phyloP scores from a whole-genome alignment of 805 yeast species.

The Candida caryicola region DNA sequence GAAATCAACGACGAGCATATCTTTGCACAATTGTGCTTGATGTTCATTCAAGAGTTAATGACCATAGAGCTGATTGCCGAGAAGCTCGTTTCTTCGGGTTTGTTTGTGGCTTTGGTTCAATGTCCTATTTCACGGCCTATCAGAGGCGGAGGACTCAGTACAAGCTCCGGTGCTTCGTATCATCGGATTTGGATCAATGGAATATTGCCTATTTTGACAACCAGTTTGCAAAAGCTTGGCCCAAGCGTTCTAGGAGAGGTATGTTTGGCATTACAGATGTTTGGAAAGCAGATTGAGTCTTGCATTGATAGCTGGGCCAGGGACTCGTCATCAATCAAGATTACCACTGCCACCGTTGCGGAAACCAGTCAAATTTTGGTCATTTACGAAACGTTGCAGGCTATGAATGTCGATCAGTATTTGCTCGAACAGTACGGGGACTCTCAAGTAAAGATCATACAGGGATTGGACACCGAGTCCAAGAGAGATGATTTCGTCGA shows the following conservation, averaged over 20 bases:
- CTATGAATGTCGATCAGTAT: constrained; percentile 52
- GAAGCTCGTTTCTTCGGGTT: constrained; percentile 58
- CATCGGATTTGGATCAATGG: constrained; percentile 89
- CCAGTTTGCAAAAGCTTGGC: constrained; percentile 62
- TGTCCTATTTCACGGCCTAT: constrained; percentile 68
- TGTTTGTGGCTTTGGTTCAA: constrained; percentile 64
- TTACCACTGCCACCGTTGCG: constrained; percentile 34
- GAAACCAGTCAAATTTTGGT: constrained; percentile 60
- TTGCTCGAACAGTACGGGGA: constrained; percentile 20
- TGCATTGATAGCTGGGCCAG: constrained; percentile 70
- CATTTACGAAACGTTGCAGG: constrained; percentile 55
- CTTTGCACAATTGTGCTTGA: constrained; percentile 68
- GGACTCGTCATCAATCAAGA: constrained; percentile 43
- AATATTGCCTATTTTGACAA: constrained; percentile 62
- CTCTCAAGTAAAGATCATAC: constrained; percentile 37
- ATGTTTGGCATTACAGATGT: constrained; percentile 58
- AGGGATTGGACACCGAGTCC: constrained; percentile 60
- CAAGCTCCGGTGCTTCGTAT: constrained; percentile 51
- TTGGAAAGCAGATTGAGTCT: constrained; percentile 60
- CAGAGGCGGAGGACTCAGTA: constrained; percentile 60
- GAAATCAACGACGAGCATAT: constrained; percentile 61
- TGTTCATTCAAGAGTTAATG: constrained; percentile 67
- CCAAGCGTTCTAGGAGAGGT: constrained; percentile 61
- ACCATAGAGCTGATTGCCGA: constrained; percentile 63
- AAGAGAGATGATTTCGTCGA: constrained; percentile 59